A percentile compares a stretch with the other conserved stretches of the same genome.
Evolutionary conservation across 495 filamentous ascomycete species (phyloP).

Genomic region (Cetradonia linearis): DNA sequence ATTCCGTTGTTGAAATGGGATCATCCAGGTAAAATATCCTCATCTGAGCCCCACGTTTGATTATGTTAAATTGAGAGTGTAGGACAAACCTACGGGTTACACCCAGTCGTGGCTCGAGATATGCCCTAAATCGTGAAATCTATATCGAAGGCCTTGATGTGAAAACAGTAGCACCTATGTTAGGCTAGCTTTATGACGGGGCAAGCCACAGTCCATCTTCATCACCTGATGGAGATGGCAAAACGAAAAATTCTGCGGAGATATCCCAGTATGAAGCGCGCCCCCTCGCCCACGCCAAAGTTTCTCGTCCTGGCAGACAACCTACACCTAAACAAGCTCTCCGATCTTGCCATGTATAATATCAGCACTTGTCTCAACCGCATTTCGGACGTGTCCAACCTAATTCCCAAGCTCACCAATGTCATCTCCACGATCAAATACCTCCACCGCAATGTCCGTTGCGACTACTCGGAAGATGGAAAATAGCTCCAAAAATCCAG

Average conservation of each 20-base stretch:
- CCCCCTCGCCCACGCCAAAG: background rate
- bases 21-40: too few species aligned
- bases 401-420: background rate
- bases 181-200: slow-evolving; percentile 16
- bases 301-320: background rate
- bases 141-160: slow-evolving; percentile 2
- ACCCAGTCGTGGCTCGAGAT: too few species aligned
- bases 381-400: background rate
- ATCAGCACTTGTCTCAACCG: background rate
- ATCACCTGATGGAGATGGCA: background rate
- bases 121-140: too few species aligned
- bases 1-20: too few species aligned
- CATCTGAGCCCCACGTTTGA: too few species aligned
- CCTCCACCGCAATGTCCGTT: background rate
- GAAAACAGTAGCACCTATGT: background rate
- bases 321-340: background rate
- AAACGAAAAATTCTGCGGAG: background rate
- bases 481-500: background rate
- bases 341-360: background rate
- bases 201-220: background rate
- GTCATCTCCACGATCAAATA: background rate
- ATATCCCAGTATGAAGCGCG: too few species aligned
- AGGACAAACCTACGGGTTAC: too few species aligned
- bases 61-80: too few species aligned
- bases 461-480: background rate